phyloP scores from a whole-genome alignment of 106 monocot species.

The Apostasia shenzhenica region DNA sequence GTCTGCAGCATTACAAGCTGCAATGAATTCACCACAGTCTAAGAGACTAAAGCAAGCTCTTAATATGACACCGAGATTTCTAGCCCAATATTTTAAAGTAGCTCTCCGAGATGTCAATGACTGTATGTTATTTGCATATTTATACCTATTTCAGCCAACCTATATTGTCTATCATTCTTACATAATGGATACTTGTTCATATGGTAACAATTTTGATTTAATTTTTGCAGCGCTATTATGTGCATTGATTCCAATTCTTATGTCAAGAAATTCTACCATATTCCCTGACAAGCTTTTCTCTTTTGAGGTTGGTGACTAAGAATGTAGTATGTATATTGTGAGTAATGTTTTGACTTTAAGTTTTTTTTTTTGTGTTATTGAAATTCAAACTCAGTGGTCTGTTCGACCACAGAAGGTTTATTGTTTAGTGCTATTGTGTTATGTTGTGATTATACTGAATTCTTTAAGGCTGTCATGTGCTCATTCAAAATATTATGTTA shows the following conservation, averaged over 20 bases:
- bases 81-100: constrained; percentile 58
- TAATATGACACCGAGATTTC: constrained; percentile 66
- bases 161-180: background rate
- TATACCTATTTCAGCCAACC: constrained; percentile 1
- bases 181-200: background rate
- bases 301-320: constrained; percentile 54
- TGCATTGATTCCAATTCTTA: constrained; percentile 82
- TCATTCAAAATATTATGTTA: too few species aligned
- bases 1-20: constrained; percentile 58
- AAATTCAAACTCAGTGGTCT: background rate
- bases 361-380: background rate
- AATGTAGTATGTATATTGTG: background rate
- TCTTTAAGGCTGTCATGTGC: too few species aligned
- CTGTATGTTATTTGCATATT: constrained; percentile 48
- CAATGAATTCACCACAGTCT: constrained; percentile 47
- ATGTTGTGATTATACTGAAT: too few species aligned
- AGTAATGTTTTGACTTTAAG: background rate
- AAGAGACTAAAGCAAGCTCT: constrained; percentile 71
- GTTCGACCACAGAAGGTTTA: too few species aligned
- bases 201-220: background rate
- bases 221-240: constrained; percentile 70
- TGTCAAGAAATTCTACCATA: constrained; percentile 82
- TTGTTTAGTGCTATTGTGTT: too few species aligned
- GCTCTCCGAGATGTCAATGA: constrained; percentile 71
- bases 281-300: constrained; percentile 83